These are phyloP conservation scores for Mycena vitilis DNA, from an alignment of 768 basidiomycete genomes.

Conservation along the genomic window DNA sequence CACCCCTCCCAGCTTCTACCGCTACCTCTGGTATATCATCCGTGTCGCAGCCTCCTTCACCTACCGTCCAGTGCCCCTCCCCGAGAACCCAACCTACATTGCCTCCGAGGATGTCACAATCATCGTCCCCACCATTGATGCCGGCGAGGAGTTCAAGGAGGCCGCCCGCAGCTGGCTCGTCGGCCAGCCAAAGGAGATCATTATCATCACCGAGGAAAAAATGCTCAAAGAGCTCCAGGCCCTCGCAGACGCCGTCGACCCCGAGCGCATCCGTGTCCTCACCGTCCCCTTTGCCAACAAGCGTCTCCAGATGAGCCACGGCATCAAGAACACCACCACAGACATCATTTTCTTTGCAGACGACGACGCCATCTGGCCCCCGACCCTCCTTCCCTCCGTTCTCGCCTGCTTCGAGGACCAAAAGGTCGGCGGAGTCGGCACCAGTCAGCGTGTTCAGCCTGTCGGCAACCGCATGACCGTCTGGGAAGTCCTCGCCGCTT, in stretches of 20 bases:
- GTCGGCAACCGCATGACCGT: conserved; percentile 85
- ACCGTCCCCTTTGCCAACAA: conserved; percentile 96
- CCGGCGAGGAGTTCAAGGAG: conserved; percentile 95
- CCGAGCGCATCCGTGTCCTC: conserved; percentile 83
- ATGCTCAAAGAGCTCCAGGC: conserved; percentile 92
- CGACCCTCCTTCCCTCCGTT: conserved; percentile 88
- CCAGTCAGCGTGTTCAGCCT: conserved; percentile 88
- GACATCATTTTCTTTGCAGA: conserved; percentile 96
- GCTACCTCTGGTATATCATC: conserved; percentile 93
- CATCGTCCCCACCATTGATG: conserved; percentile 96
- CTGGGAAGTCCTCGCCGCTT: conserved; percentile 95
- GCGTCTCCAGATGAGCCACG: conserved; percentile 93
- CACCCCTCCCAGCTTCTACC: conserved; percentile 76
- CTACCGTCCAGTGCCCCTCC: conserved; percentile 90
- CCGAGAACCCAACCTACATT: conserved; percentile 90
- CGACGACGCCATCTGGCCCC: conserved; percentile 96
- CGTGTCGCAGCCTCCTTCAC: conserved; percentile 81
- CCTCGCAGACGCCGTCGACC: conserved; percentile 89
- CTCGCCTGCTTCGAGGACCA: conserved; percentile 96
- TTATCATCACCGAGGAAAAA: conserved; percentile 84
- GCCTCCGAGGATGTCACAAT: conserved; percentile 95
- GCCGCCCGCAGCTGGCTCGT: conserved; percentile 93
- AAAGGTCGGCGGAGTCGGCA: conserved; percentile 92
- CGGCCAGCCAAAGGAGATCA: conserved; percentile 86
- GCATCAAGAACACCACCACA: conserved; percentile 89